Conservation (phyloP, 768 basidiomycete species). For the Hortiboletus campestris region DNA sequence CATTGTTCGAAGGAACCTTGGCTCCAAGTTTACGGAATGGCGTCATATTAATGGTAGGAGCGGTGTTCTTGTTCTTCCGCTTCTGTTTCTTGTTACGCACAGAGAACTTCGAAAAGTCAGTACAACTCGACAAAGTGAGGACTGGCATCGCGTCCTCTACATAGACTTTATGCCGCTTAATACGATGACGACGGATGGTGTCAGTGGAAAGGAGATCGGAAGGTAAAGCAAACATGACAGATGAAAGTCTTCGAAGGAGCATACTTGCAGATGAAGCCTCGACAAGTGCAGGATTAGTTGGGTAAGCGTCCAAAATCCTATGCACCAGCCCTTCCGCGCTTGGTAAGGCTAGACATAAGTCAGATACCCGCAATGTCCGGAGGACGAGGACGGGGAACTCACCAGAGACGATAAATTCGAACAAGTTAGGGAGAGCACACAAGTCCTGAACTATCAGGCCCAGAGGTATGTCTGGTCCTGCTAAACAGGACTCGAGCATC, state of each 20-base stretch:
- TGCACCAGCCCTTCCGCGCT: conserved; percentile 9
- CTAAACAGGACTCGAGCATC: conserved; percentile 27
- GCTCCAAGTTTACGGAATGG: conserved; percentile 32
- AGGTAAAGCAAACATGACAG: conserved; percentile 24
- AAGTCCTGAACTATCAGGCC: conserved; percentile 28
- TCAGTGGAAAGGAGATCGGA: conserved; percentile 12
- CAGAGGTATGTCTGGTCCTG: conserved; percentile 17
- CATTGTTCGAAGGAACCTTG: conserved; percentile 23
- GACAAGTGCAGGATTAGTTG: conserved; percentile 22
- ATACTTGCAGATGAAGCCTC: conserved; percentile 16
- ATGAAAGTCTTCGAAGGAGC: conserved; percentile 28
- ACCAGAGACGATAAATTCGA: conserved; percentile 33
- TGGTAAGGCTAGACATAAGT: conserved; percentile 12
- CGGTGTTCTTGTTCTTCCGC: conserved; percentile 13
- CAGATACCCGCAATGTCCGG: not conserved
- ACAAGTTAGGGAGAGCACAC: conserved; percentile 25
- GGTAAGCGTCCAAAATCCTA: conserved; percentile 36
- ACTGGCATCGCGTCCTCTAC: conserved; percentile 24
- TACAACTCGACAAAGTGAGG: conserved; percentile 15
- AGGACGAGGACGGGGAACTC: not conserved
- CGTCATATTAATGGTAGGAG: conserved; percentile 21
- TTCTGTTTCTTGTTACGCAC: conserved; percentile 27
- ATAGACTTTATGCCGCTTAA: conserved; percentile 22
- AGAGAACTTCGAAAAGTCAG: conserved; percentile 9
- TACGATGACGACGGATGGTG: not conserved